Conservation (phyloP, 768 basidiomycete genomes). For the Tephrocybe sp. region DNA sequence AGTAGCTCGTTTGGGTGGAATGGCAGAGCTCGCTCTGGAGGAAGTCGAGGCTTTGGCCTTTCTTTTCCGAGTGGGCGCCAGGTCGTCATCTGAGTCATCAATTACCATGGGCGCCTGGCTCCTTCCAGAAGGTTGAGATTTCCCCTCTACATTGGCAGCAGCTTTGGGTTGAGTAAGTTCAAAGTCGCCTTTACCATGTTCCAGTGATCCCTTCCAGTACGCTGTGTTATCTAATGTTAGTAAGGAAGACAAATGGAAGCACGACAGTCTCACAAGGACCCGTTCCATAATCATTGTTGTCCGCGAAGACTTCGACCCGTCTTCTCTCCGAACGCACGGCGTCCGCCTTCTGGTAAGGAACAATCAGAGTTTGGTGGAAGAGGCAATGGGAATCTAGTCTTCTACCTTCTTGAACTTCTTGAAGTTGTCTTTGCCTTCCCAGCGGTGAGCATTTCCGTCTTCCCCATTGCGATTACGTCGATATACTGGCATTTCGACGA, state of each 20-base stretch:
- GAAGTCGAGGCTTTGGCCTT: constrained; percentile 27
- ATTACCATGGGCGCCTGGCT: constrained; percentile 27
- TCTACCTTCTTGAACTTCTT: constrained; percentile 75
- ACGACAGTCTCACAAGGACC: constrained; percentile 40
- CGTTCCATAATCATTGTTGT: constrained; percentile 51
- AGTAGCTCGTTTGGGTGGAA: constrained; percentile 18
- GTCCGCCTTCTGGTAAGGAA: constrained; percentile 24
- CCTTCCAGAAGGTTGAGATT: constrained; percentile 20
- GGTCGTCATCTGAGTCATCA: constrained; percentile 34
- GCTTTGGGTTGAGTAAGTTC: constrained; percentile 19
- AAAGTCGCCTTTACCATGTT: constrained; percentile 17
- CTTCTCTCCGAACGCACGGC: constrained; percentile 24
- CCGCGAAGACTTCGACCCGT: constrained; percentile 48
- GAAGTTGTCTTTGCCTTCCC: constrained; percentile 60
- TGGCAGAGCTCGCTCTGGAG: constrained; percentile 24
- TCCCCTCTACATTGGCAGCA: constrained; percentile 12
- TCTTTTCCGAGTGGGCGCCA: constrained; percentile 14
- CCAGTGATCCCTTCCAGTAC: constrained; percentile 51
- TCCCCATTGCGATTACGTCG: constrained; percentile 25
- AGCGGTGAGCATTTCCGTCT: constrained; percentile 27
- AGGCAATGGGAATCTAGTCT: not conserved
- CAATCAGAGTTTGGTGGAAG: not conserved
- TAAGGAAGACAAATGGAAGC: constrained; percentile 7
- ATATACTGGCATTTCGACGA: constrained; percentile 62
- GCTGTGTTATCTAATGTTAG: constrained; percentile 29